Percentiles rank a stretch among this genome's conserved stretches.
Conservation (phyloP, 345 rosid species). For the Hibiscus trionum region DNA sequence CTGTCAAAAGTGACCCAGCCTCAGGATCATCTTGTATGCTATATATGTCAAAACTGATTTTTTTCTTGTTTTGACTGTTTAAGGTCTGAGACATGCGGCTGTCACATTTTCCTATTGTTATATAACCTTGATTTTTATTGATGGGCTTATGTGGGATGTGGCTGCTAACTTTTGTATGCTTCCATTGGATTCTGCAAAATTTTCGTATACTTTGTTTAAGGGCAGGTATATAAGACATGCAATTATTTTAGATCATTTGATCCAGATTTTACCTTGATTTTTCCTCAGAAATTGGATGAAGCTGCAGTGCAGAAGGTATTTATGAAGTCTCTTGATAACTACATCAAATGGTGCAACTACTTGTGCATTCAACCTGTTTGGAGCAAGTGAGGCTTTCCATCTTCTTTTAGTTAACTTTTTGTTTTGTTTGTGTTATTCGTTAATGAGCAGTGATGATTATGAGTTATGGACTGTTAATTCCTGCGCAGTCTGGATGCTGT, state of each 20-base stretch:
- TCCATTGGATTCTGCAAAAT: background rate
- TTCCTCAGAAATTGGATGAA: constrained; percentile 61
- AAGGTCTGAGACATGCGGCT: background rate
- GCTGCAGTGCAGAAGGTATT: constrained; percentile 68
- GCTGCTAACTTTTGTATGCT: background rate
- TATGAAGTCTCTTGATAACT: constrained; percentile 75
- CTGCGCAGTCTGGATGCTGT: constrained; percentile 68
- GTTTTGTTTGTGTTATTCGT: constrained; percentile 9
- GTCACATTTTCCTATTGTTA: too few relatives aligned
- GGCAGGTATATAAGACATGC: background rate
- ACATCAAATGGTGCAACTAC: constrained; percentile 88
- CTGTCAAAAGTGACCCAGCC: background rate
- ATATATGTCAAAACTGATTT: background rate
- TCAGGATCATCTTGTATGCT: background rate
- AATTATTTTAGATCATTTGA: background rate
- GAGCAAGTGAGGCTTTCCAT: constrained; percentile 52
- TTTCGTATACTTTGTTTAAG: background rate
- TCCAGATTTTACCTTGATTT: constrained; percentile 1
- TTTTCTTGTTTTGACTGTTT: background rate
- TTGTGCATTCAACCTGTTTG: constrained; percentile 79
- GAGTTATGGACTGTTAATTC: background rate
- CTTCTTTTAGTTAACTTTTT: constrained; percentile 9
- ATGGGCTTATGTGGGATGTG: background rate
- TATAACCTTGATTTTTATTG: background rate
- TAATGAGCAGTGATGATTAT: constrained; percentile 6